Evolutionary conservation across 2,329 filamentous ascomycete species (phyloP).

Genomic region (Penicillium brevicompactum): DNA sequence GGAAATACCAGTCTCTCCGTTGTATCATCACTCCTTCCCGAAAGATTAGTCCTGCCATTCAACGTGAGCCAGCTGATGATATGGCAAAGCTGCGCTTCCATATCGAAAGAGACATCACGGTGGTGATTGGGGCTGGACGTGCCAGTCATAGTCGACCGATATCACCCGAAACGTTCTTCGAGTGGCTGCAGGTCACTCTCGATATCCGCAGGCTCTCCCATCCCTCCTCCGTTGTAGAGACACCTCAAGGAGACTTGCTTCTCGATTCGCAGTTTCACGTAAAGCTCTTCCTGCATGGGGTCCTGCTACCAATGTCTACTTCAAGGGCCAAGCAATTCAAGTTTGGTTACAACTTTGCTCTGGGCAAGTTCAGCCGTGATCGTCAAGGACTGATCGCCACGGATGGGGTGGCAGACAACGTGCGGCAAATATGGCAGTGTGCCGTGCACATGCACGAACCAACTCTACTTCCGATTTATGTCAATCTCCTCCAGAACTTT

Average conservation of each 20-base stretch:
- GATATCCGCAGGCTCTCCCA: constrained; percentile 3
- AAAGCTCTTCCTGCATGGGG: neutral
- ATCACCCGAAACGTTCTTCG: neutral
- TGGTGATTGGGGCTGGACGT: constrained; percentile 1
- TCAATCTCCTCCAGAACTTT: constrained; percentile 1
- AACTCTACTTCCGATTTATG: neutral
- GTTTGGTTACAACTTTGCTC: neutral
- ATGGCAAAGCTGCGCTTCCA: constrained; percentile 3
- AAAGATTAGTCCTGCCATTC: neutral
- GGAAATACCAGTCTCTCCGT: neutral
- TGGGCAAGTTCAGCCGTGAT: neutral
- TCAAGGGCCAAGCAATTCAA: neutral
- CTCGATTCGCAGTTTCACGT: neutral
- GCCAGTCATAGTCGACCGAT: neutral
- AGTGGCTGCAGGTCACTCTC: neutral
- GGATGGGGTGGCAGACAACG: neutral
- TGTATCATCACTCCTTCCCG: neutral
- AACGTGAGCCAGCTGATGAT: neutral
- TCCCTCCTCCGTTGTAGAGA: constrained; percentile 3
- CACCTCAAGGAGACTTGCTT: neutral
- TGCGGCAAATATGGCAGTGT: neutral
- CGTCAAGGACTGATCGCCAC: neutral
- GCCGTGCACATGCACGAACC: neutral
- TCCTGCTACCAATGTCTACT: neutral
- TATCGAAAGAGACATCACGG: neutral